A percentile compares a stretch with the other conserved stretches of the same genome.
phyloP scores from a whole-genome alignment of 2,329 filamentous ascomycete species.

The Pestalotiopsis sp. region DNA sequence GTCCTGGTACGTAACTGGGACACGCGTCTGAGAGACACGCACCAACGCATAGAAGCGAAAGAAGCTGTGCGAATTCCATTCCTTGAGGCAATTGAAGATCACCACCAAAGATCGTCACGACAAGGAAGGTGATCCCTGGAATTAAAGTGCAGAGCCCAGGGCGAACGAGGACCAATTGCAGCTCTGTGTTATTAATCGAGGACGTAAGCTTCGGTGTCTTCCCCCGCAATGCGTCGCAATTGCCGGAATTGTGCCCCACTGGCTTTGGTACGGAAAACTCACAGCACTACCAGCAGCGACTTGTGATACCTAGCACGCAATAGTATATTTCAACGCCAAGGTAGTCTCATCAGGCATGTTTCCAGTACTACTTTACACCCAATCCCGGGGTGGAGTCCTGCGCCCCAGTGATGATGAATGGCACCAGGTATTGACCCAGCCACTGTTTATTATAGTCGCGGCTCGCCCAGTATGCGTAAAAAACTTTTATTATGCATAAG shows the following conservation, averaged over 20 bases:
- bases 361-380: no score
- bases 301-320: neutral
- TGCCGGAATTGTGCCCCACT: neutral
- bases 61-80: neutral
- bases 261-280: neutral
- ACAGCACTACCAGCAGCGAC: neutral
- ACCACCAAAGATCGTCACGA: neutral
- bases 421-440: neutral
- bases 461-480: neutral
- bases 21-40: neutral
- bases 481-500: neutral
- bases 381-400: no score
- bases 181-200: neutral
- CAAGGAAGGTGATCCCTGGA: neutral
- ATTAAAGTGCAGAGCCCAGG: neutral
- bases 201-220: neutral
- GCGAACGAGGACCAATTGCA: neutral
- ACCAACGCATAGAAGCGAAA: neutral
- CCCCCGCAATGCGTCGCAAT: neutral
- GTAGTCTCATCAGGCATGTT: neutral
- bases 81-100: neutral
- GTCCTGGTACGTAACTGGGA: neutral
- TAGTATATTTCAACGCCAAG: neutral
- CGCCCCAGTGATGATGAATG: no score
- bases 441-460: neutral